Conservation (phyloP, 78 protist species). For the Speleostelium caveatum region DNA sequence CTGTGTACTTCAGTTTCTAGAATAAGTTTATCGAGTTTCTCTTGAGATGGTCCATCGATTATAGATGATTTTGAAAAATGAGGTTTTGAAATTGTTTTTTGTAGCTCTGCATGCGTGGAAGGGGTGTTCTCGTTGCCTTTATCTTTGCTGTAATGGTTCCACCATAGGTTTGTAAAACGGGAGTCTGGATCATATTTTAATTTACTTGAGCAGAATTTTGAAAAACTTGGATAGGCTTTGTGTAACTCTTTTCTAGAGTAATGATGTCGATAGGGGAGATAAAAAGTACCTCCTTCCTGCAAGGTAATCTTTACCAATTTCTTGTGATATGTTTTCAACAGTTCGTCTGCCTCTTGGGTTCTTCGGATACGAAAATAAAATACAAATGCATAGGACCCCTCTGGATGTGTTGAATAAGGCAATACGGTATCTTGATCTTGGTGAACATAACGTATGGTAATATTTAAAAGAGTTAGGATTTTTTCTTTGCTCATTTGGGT, state of each 20-base stretch:
- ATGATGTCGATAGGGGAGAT: constrained; percentile 81
- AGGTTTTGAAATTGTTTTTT: background rate
- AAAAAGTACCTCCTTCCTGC: constrained; percentile 67
- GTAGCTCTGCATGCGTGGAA: too few relatives aligned
- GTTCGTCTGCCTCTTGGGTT: constrained; percentile 22
- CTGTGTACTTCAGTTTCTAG: background rate
- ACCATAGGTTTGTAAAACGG: constrained; percentile 43
- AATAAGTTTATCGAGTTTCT: background rate
- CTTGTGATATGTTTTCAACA: constrained; percentile 10
- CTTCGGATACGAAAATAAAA: constrained; percentile 53
- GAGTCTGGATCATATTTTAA: constrained; percentile 10
- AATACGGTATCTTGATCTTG: constrained; percentile 27
- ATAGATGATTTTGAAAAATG: background rate
- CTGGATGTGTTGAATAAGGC: constrained; percentile 32
- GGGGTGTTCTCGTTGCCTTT: background rate
- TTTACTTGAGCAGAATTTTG: constrained; percentile 19
- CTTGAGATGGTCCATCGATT: background rate
- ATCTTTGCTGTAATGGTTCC: constrained; percentile 12
- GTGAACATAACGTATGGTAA: constrained; percentile 62
- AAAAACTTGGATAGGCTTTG: constrained; percentile 23
- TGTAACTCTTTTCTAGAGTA: constrained; percentile 24
- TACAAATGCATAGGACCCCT: constrained; percentile 72
- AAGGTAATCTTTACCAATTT: background rate
- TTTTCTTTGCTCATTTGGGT: background rate
- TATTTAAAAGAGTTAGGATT: constrained; percentile 28